A percentile compares a stretch with the other conserved stretches of the same genome.
phyloP scores from a whole-genome alignment of 192 early-diverging fungal species.

The Chytriomyces confervae region DNA sequence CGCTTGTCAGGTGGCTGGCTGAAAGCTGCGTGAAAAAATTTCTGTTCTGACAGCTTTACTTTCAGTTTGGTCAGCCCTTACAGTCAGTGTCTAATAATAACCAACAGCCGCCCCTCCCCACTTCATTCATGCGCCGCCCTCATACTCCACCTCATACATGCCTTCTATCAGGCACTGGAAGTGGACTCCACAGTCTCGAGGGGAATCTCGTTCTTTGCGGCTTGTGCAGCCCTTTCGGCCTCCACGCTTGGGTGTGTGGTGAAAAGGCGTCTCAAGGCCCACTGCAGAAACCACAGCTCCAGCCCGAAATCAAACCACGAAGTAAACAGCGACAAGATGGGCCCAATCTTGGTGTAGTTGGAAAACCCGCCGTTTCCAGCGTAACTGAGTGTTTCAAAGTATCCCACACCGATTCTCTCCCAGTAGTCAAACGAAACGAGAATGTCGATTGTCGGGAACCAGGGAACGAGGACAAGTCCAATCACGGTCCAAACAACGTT shows the following conservation, averaged over 20 bases:
- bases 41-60: too few relatives aligned
- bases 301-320: slow-evolving; percentile 12
- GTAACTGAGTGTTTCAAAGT: background rate
- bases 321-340: slow-evolving; percentile 9
- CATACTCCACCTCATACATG: too few relatives aligned
- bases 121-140: too few relatives aligned
- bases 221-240: too few relatives aligned
- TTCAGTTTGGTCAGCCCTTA: too few relatives aligned
- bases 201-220: too few relatives aligned
- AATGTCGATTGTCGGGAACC: slow-evolving; percentile 14
- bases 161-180: too few relatives aligned
- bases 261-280: background rate
- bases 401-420: slow-evolving; percentile 6
- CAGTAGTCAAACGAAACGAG: slow-evolving; percentile 9
- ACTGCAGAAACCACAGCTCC: slow-evolving; percentile 4
- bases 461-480: slow-evolving; percentile 3
- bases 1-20: too few relatives aligned
- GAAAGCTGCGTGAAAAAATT: too few relatives aligned
- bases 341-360: slow-evolving; percentile 4
- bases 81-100: too few relatives aligned
- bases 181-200: too few relatives aligned
- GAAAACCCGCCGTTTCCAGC: background rate
- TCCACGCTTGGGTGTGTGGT: background rate
- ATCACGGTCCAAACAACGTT: background rate
- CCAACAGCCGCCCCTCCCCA: too few relatives aligned